Conservation (phyloP, 2,329 filamentous ascomycete species). For the Aureobasidium sp. region DNA sequence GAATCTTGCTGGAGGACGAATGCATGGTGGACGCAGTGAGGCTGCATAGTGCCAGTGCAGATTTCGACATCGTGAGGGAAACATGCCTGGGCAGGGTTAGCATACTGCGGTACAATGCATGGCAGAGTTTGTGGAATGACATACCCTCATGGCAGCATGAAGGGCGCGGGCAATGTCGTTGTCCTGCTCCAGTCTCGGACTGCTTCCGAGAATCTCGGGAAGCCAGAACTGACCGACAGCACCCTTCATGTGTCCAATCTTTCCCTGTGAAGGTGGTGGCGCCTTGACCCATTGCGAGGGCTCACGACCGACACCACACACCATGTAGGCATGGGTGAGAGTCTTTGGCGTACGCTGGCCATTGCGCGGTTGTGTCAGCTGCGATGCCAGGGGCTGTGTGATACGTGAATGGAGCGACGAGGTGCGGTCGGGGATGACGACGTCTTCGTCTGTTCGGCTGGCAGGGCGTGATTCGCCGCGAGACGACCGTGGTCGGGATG, state of each 20-base stretch:
- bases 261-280: constrained; percentile 76
- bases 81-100: constrained; percentile 60
- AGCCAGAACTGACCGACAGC: constrained; percentile 98
- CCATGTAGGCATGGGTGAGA: constrained; percentile 98
- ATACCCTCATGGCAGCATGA: constrained; percentile 90
- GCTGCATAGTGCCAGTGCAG: constrained; percentile 90
- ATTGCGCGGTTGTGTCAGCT: constrained; percentile 66
- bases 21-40: constrained; percentile 94
- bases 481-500: constrained; percentile 37
- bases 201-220: constrained; percentile 94
- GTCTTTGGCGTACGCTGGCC: constrained; percentile 91
- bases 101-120: background rate
- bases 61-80: constrained; percentile 99
- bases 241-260: constrained; percentile 99
- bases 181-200: constrained; percentile 89
- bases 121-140: constrained; percentile 26
- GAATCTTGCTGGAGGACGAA: constrained; percentile 98
- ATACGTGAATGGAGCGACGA: constrained; percentile 96
- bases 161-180: constrained; percentile 92
- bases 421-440: constrained; percentile 91
- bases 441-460: constrained; percentile 61
- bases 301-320: constrained; percentile 94
- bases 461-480: constrained; percentile 46
- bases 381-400: constrained; percentile 88
- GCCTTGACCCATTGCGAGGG: constrained; percentile 99